Base-by-base conservation (phyloP, 2,329 filamentous ascomycete species). In the Knoxdaviesia capensis region DNA sequence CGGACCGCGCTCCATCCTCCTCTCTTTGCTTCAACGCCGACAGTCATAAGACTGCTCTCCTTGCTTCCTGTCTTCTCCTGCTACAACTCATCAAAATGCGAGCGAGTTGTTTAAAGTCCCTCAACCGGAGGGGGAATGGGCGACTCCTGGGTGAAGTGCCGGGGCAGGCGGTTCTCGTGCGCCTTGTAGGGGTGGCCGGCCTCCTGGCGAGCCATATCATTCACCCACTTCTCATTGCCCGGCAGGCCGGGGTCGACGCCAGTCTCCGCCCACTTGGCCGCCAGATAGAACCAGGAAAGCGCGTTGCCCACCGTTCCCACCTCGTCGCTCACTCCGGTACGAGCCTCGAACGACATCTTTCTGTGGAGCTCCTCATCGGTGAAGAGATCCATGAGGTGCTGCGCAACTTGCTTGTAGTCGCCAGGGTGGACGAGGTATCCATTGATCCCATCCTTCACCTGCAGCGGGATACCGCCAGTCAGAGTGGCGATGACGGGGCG, bases 231-330 rank as follows among this genome's bases (percentile, higher is more conserved):
- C 46, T 69, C 72, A 39, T 75, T 60, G 1, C 77, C 77, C 45
- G 64, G 60, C 28, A 83, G 54, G 1, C 62, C 60, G 10, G 56
- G 58, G 44, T 57, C 62, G 2, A 56, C 54, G 29, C 69, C 70
- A 1, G 63, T 59, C 49, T 75, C 70, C 28, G 67, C 62, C 56
- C 80, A 66, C 53, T 72, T 74, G 49, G 74, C 70, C 0, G 78
- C 79, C n/a, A 90, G 63, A 54, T 83, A 88, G 54, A 83, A 69
- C 81, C 81, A 90, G 28, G 64, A 66, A 8, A 88, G 61, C 1
- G 77, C 76, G 54, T 87, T 87, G 0, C 83, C 83, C 1, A 86
- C 80, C 0, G 83, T 90, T 46, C 78, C 74, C 1, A 88, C 80
- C 54, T 90, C 83, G 52, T 90, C 83, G 46, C 77, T 84, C 9